A percentile compares a stretch with the other conserved stretches of the same genome.
Evolutionary conservation across 441 rosid genomes (phyloP).

Genomic region (Populus tomentosa): DNA sequence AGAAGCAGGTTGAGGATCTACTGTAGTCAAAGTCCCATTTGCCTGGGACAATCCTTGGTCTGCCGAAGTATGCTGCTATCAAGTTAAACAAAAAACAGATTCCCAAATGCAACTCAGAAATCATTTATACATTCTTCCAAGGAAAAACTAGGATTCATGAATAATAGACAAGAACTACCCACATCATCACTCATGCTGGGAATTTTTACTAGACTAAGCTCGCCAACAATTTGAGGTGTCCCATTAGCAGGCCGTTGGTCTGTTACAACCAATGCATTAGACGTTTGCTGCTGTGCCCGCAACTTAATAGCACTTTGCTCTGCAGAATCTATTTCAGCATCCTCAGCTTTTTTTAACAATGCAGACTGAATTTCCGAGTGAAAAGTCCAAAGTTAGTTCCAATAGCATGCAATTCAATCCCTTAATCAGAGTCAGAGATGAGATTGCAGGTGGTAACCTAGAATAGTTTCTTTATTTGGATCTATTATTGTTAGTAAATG

Average conservation of each 20-base stretch:
- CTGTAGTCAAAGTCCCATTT: slow-evolving; percentile 57
- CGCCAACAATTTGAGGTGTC: slow-evolving; percentile 47
- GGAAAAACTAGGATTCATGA: slow-evolving; percentile 8
- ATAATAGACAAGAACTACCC: slow-evolving; percentile 40
- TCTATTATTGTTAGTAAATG: slow-evolving; percentile 8
- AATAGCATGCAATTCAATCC: slow-evolving; percentile 7
- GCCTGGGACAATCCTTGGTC: slow-evolving; percentile 41
- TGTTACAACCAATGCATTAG: slow-evolving; percentile 91
- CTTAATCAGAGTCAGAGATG: not conserved
- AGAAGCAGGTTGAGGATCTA: slow-evolving; percentile 58
- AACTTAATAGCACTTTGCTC: slow-evolving; percentile 98
- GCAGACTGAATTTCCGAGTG: slow-evolving; percentile 60
- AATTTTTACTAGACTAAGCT: slow-evolving; percentile 63
- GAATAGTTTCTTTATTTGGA: not conserved
- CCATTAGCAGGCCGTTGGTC: slow-evolving; percentile 73
- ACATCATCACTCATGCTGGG: slow-evolving; percentile 50
- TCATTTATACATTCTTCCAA: slow-evolving; percentile 4
- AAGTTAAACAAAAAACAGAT: slow-evolving; percentile 9
- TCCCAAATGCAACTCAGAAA: slow-evolving; percentile 15
- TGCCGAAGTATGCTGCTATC: slow-evolving; percentile 50
- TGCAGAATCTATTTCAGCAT: slow-evolving; percentile 82
- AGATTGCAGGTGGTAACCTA: not conserved
- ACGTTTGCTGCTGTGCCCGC: slow-evolving; percentile 88
- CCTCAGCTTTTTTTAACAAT: slow-evolving; percentile 86
- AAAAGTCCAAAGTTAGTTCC: slow-evolving; percentile 5